Base-by-base conservation (phyloP, 805 yeast species). In the Kodamaea lidongshanica region DNA sequence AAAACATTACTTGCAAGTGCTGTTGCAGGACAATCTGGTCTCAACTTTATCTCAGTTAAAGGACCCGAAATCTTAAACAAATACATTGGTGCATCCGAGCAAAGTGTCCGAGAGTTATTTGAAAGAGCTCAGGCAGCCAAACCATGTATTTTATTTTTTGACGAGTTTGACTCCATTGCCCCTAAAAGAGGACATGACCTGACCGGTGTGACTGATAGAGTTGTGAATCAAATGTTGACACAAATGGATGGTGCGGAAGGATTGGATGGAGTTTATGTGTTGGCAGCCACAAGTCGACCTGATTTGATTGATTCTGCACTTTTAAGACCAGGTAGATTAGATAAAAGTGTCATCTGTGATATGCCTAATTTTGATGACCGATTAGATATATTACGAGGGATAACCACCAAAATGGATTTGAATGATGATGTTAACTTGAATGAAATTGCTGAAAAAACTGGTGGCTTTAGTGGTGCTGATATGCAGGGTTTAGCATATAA, bases 181-280 rank as follows among this genome's bases (percentile, higher is more conserved):
- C 97, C 97, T 1, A 88, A 88, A 52, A 79, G 97, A 68, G 97
- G 97, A 2, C 96, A 88, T 48, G 98, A 89, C 52, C 84, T 95
- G 1, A 88, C 97, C 0, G 97, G 97, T 34, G 97, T 92, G 4
- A 92, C 97, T 3, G 98, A 92, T 53, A 71, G 98, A 45, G 96
- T 92, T 23, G 98, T 92, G 15, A 92, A 92, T 57, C 98, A 92
- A 52, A 74, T 92, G 75, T 70, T 92, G 46, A 92, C 98, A 0
- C 96, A 92, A 52, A 88, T 92, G 95, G 98, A 92, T 56, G 98
- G 98, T 61, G 97, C 97, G 1, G 46, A 92, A 54, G 96, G 97
- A 0, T 64, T 88, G 16, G 96, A 88, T 46, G 96, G 97, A 3
- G 97, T 92, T 2, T 89, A 92, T 51, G 95, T 92, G 0, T 65